Conservation (phyloP, 2,329 filamentous ascomycete genomes). For the Chalaropsis thielavioides region DNA sequence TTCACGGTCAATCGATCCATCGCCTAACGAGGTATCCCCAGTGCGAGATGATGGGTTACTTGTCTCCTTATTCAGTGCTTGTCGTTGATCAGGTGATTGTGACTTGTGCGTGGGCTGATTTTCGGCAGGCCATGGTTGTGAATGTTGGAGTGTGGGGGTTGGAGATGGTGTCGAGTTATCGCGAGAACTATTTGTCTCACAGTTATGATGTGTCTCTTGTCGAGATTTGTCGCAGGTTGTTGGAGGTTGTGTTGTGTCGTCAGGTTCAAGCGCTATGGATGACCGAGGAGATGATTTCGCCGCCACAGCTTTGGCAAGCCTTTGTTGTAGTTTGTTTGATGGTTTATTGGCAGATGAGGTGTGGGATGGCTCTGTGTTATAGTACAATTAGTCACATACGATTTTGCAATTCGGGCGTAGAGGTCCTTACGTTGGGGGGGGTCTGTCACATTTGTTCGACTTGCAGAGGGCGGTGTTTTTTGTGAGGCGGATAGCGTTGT, state of each 20-base stretch:
- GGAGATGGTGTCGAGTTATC: neutral
- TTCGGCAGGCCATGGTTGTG: neutral
- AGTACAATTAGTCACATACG: neutral
- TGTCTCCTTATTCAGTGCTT: neutral
- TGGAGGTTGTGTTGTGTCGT: neutral
- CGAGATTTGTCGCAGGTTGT: constrained; percentile 10
- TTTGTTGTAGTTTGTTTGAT: constrained; percentile 77
- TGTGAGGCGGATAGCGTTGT: neutral
- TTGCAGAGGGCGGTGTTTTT: neutral
- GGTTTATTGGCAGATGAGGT: constrained; percentile 47
- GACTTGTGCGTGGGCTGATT: too few relatives aligned
- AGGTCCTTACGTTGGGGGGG: neutral
- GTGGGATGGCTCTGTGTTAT: constrained; percentile 28
- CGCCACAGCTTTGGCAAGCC: constrained; percentile 74
- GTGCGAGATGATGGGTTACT: neutral
- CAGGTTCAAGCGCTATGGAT: constrained; percentile 1
- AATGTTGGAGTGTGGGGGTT: neutral
- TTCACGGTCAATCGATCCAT: neutral
- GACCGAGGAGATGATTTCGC: constrained; percentile 34
- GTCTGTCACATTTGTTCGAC: neutral
- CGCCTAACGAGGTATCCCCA: neutral
- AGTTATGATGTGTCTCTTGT: neutral
- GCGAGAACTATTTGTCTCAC: neutral
- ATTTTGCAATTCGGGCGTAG: neutral
- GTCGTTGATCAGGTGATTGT: too few relatives aligned